These are phyloP conservation scores for Fusarium sp. DNA, from an alignment of 2,329 filamentous ascomycete species.

Conservation along the genomic window DNA sequence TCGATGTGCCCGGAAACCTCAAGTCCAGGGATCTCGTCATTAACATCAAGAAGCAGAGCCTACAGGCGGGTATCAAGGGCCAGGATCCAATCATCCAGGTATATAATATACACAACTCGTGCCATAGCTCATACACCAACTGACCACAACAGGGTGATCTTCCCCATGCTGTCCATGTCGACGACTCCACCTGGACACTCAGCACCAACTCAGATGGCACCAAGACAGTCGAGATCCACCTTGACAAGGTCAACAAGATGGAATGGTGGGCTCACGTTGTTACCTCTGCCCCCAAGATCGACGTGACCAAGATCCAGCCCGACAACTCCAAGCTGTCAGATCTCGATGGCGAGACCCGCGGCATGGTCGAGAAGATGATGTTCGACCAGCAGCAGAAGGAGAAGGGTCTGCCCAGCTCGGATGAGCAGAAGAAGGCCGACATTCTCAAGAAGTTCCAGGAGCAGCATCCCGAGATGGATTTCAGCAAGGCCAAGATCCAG, in stretches of 20 bases:
- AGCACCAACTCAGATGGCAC: slow-evolving; percentile 77
- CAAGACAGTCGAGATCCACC: slow-evolving; percentile 80
- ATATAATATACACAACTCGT: slow-evolving; percentile 53
- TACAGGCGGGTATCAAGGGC: slow-evolving; percentile 88
- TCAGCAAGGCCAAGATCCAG: slow-evolving; percentile 75
- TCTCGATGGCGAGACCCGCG: slow-evolving; percentile 91
- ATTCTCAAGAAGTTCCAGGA: slow-evolving; percentile 93
- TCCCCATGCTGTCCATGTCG: slow-evolving; percentile 80
- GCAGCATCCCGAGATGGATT: slow-evolving; percentile 81
- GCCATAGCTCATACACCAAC: background rate
- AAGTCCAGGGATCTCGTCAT: slow-evolving; percentile 88
- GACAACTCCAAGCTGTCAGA: slow-evolving; percentile 93
- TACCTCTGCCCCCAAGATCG: slow-evolving; percentile 87
- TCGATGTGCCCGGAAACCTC: slow-evolving; percentile 83
- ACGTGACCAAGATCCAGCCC: slow-evolving; percentile 93
- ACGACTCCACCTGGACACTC: slow-evolving; percentile 96
- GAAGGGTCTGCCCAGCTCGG: slow-evolving; percentile 85
- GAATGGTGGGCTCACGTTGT: slow-evolving; percentile 98
- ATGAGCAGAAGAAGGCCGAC: slow-evolving; percentile 95
- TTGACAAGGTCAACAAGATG: slow-evolving; percentile 97
- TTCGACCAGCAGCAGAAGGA: slow-evolving; percentile 98
- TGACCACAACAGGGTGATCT: slow-evolving; percentile 77
- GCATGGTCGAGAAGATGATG: slow-evolving; percentile 99
- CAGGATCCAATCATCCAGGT: slow-evolving; percentile 88
- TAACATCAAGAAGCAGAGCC: slow-evolving; percentile 81